A percentile compares a stretch with the other conserved stretches of the same genome.
Conservation (phyloP, 148 eudicot species). For the Limonium bicolor region DNA sequence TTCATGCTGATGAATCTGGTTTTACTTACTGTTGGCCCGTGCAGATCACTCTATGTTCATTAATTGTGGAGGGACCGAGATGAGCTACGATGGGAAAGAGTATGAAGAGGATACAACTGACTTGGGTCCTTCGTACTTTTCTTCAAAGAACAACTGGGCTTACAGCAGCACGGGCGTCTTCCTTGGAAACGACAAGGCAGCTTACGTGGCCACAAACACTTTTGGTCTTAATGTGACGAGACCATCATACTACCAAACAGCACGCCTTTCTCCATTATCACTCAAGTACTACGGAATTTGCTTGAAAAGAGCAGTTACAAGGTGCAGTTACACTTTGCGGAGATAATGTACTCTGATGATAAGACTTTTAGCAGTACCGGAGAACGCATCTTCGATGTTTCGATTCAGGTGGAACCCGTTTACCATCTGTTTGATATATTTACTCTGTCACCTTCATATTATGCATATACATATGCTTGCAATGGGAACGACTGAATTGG, state of each 20-base stretch:
- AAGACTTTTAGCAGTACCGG: slow-evolving; percentile 43
- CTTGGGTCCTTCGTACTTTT: slow-evolving; percentile 35
- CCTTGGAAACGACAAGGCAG: slow-evolving; percentile 14
- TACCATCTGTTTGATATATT: no score
- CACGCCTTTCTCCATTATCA: slow-evolving; percentile 55
- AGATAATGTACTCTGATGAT: slow-evolving; percentile 23
- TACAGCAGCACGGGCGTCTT: slow-evolving; percentile 58
- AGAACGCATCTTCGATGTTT: slow-evolving; percentile 54
- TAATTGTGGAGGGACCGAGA: slow-evolving; percentile 60
- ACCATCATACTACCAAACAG: slow-evolving; percentile 31
- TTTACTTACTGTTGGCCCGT: no score
- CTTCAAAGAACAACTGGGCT: slow-evolving; percentile 45
- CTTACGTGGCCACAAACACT: slow-evolving; percentile 17
- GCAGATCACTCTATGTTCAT: slow-evolving; percentile 56
- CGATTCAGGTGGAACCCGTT: slow-evolving; percentile 56
- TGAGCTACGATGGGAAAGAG: slow-evolving; percentile 19
- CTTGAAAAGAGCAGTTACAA: slow-evolving; percentile 44
- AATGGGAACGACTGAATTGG: no score
- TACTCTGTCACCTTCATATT: no score
- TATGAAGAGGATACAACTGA: slow-evolving; percentile 34
- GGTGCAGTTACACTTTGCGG: slow-evolving; percentile 41
- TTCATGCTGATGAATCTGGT: no score
- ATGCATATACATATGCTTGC: no score
- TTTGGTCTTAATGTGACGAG: slow-evolving; percentile 18
- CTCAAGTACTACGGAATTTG: slow-evolving; percentile 68